Evolutionary conservation across 1,284 basidiomycete species (phyloP), one percentile per base, ranked within the genome.

Genomic region (Retiboletus flavoniger): DNA sequence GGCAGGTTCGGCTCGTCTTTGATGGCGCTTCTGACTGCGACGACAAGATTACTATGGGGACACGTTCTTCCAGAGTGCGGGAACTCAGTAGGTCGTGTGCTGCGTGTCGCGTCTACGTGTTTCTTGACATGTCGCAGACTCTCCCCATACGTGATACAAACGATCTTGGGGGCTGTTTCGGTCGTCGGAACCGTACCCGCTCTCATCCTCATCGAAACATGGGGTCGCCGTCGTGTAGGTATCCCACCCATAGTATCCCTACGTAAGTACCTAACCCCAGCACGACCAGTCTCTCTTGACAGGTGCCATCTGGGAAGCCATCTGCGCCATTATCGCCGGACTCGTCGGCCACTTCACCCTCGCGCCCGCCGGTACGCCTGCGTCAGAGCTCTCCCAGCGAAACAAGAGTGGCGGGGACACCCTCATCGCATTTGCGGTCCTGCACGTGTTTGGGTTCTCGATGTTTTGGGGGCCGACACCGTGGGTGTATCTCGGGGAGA

Each of bases 11-110:
- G 9, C n/a, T 11, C 13, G 10, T 19, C 17, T 16, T 32, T 17
- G 4, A 11, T 16, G 19, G 17, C 29, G 17, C 1, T 21, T 19
- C 42, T 56, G 40, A 57, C 36, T 6, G 16, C 19, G 11, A 47
- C 10, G 40, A 28, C 19, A 42, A 87, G 84, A 88, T 67, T 88
- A 89, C 67, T 90, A 89, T 61, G 89, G 89, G 9, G 88, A 91
- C 53, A 89, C 87, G 0, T 92, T 93, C 78, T 92, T 92, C 78
- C 75, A 87, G 65, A 83, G 81, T 51, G 86, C 90, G 7, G 84
- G 85, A 36, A 87, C 88, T 6, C 63, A 75, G 80, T 83, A 63
- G 50, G 77, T 64, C n/a, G 7, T 16, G 3, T 7, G 14, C 39
- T 1, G 21, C 14, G 26, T n/a, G n/a, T 29, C 4, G 4, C 16